Evolutionary conservation across 2,329 filamentous ascomycete genomes (phyloP).

Genomic region (Venturia aucupariae): DNA sequence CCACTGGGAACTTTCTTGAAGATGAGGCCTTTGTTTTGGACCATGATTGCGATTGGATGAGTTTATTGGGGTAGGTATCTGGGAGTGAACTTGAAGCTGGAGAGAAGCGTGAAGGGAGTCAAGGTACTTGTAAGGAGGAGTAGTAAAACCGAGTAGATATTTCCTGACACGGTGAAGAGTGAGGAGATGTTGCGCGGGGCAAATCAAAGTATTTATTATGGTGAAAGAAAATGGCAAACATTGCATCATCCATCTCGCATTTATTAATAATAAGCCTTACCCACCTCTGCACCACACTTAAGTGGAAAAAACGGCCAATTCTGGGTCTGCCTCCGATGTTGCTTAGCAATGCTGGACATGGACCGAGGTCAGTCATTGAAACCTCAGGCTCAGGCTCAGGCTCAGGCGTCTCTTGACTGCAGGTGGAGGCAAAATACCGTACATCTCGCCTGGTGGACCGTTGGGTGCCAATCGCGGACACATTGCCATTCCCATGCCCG

Average conservation of each 20-base stretch:
- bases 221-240: neutral
- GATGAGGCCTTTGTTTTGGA: conserved; percentile 64
- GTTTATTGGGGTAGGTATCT: neutral
- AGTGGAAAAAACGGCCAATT: conserved; percentile 1
- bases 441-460: neutral
- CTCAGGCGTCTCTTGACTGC: too few relatives aligned
- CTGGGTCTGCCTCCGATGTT: neutral
- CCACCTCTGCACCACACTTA: neutral
- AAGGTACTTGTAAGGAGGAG: neutral
- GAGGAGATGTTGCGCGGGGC: neutral
- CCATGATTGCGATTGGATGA: conserved; percentile 30
- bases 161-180: too few relatives aligned
- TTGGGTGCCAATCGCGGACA: neutral
- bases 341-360: neutral
- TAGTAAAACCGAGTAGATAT: neutral
- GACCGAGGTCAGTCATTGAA: conserved; percentile 6
- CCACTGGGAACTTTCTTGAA: conserved; percentile 60
- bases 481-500: neutral
- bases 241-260: conserved; percentile 5
- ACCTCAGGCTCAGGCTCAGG: too few relatives aligned
- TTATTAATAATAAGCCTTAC: neutral
- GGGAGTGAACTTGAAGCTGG: neutral
- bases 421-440: neutral
- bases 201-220: neutral
- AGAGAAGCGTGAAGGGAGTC: neutral